phyloP scores from a whole-genome alignment of 2,329 filamentous ascomycete genomes.

The Fusarium temperatum region DNA sequence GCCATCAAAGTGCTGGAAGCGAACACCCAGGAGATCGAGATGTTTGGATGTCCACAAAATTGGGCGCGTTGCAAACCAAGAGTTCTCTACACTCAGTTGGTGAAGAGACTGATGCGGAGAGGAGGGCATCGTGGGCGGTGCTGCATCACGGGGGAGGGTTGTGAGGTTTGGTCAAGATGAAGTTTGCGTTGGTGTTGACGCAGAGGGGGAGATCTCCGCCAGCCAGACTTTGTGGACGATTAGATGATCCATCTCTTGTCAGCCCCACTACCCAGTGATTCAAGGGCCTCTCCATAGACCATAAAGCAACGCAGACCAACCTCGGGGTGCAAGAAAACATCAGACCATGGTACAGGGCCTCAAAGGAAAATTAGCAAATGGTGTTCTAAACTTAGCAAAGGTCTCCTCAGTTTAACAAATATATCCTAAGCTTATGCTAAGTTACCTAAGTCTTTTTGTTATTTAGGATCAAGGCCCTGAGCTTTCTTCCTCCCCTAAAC shows the following conservation, averaged over 20 bases:
- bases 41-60: background rate
- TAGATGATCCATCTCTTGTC: accelerated
- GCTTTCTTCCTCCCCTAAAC: background rate
- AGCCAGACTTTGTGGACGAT: background rate
- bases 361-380: accelerated
- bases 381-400: background rate
- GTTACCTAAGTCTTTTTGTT: background rate
- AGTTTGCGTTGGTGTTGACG: background rate
- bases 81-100: background rate
- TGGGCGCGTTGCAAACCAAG: background rate
- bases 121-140: background rate
- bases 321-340: background rate
- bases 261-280: background rate
- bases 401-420: background rate
- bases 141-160: background rate
- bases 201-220: too few species aligned
- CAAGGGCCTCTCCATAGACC: background rate
- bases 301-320: background rate
- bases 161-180: background rate
- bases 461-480: background rate
- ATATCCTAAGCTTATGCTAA: background rate
- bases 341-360: accelerated
- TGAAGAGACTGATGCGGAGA: background rate
- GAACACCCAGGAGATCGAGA: background rate
- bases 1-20: background rate